Conservation (phyloP, 257 asterid genomes). For the Gentiana macrophylla region DNA sequence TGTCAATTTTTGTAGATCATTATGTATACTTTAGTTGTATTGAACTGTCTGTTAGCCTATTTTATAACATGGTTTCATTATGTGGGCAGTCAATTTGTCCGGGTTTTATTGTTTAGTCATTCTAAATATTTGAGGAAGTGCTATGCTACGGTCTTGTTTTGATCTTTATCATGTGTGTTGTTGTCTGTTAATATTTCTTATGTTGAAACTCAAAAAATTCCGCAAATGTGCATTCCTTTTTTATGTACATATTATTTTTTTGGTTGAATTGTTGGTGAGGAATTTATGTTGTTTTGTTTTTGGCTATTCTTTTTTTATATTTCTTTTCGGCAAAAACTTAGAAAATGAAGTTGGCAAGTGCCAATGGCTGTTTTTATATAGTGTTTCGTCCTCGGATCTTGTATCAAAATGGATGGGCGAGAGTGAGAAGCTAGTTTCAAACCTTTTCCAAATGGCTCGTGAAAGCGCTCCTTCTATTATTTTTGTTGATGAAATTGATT, state of each 20-base stretch:
- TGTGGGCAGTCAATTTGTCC: too few relatives aligned
- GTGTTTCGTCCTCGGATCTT: slow-evolving; percentile 93
- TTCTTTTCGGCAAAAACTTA: slow-evolving; percentile 15
- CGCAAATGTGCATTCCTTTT: too few relatives aligned
- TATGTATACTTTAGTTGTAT: too few relatives aligned
- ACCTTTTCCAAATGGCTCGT: slow-evolving; percentile 96
- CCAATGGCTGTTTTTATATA: slow-evolving; percentile 50
- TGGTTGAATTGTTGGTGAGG: background rate
- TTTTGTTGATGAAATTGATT: slow-evolving; percentile 91
- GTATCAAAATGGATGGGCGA: slow-evolving; percentile 99
- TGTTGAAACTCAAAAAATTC: too few relatives aligned
- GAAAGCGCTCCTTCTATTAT: slow-evolving; percentile 96
- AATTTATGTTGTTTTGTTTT: background rate
- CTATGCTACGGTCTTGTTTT: too few relatives aligned
- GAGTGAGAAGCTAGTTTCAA: slow-evolving; percentile 97
- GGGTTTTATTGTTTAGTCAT: background rate
- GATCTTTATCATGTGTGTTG: too few relatives aligned
- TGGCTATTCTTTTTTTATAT: background rate
- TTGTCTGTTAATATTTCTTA: too few relatives aligned
- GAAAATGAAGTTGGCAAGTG: slow-evolving; percentile 45
- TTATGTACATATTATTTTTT: background rate
- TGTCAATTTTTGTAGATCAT: too few relatives aligned
- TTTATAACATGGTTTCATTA: too few relatives aligned
- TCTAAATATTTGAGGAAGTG: too few relatives aligned
- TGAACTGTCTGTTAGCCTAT: too few relatives aligned